A percentile compares a stretch with the other conserved stretches of the same genome.
phyloP scores from a whole-genome alignment of 345 rosid species.

The Crucihimalaya himalaica region DNA sequence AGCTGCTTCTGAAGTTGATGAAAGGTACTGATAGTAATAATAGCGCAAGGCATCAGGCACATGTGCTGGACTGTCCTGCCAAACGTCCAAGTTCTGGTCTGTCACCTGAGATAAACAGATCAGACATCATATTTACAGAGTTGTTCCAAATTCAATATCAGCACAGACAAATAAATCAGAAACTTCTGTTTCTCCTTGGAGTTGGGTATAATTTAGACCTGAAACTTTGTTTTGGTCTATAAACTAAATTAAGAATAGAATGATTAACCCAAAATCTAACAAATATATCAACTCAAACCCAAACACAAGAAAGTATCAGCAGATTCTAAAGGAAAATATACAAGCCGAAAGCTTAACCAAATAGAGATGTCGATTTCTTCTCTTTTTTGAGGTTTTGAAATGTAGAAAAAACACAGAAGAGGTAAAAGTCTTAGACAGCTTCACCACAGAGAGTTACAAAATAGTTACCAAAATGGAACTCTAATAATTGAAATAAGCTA shows the following conservation, averaged over 20 bases:
- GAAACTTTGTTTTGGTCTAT: background rate
- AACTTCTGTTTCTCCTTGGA: constrained; percentile 12
- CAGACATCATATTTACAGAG: constrained; percentile 4
- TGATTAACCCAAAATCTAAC: background rate
- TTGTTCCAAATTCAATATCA: constrained; percentile 1
- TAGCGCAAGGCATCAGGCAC: constrained; percentile 95
- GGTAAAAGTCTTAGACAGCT: constrained; percentile 1
- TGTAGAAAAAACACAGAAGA: background rate
- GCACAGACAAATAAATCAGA: constrained; percentile 3
- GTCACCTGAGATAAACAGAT: constrained; percentile 64
- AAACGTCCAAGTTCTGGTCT: constrained; percentile 86
- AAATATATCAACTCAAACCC: background rate
- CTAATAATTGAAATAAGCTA: background rate
- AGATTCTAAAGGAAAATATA: constrained; percentile 4
- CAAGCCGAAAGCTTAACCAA: constrained; percentile 8
- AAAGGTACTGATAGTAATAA: constrained; percentile 95
- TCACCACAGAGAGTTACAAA: background rate
- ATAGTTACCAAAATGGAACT: background rate
- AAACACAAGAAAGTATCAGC: constrained; percentile 1
- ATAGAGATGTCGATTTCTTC: background rate
- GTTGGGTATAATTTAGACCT: constrained; percentile 1
- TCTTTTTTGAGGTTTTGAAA: background rate
- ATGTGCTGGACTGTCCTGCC: constrained; percentile 82
- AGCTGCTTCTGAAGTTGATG: constrained; percentile 93
- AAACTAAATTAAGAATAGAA: background rate